Conservation (phyloP, 768 basidiomycete species). For the Russula sp. region DNA sequence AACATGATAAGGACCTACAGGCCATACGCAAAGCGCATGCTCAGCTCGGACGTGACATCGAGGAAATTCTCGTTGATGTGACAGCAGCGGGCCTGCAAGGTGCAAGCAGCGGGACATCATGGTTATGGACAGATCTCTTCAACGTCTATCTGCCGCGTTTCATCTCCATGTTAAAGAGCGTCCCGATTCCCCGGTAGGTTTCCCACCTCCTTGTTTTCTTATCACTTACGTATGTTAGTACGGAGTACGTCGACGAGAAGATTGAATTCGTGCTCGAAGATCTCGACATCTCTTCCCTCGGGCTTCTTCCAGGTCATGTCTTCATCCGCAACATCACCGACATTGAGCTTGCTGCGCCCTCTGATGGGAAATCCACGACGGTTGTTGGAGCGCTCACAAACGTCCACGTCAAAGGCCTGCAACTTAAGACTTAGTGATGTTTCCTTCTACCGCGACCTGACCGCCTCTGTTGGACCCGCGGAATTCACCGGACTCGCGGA, state of each 20-base stretch:
- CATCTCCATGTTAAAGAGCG: conserved; percentile 43
- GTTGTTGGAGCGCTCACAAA: conserved; percentile 59
- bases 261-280: conserved; percentile 72
- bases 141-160: conserved; percentile 67
- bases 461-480: conserved; percentile 41
- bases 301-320: conserved; percentile 59
- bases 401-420: conserved; percentile 56
- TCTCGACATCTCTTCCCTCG: conserved; percentile 59
- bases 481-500: conserved; percentile 57
- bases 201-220: background rate
- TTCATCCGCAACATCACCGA: conserved; percentile 68
- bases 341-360: conserved; percentile 43
- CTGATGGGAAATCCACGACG: conserved; percentile 35
- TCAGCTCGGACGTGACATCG: conserved; percentile 43
- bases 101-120: conserved; percentile 53
- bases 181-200: conserved; percentile 62
- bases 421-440: conserved; percentile 55
- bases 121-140: conserved; percentile 79
- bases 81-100: conserved; percentile 41
- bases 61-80: conserved; percentile 35
- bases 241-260: conserved; percentile 61
- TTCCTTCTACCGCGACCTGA: conserved; percentile 67
- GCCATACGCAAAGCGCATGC: conserved; percentile 41
- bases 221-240: conserved; percentile 34
- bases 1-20: conserved; percentile 43